Conservation (phyloP, 805 yeast species). For the Scheffersomyces coipomensis region DNA sequence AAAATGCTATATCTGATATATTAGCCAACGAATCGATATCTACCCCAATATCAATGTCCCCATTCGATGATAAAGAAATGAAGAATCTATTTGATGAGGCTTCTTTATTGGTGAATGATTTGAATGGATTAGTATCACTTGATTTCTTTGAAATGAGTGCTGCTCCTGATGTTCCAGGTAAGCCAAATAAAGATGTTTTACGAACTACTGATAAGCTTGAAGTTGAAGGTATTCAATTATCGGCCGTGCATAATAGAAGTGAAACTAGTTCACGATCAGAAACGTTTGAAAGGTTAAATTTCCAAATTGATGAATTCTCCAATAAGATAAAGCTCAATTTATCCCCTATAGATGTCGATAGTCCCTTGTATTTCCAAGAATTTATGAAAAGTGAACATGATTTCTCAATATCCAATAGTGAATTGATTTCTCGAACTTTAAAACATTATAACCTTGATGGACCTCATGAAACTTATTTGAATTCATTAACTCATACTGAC, state of each 20-base stretch:
- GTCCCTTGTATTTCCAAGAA: conserved; percentile 1
- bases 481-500: conserved; percentile 25
- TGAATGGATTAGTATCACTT: conserved; percentile 20
- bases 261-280: conserved; percentile 8
- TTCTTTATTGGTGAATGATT: conserved; percentile 29
- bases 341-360: not conserved
- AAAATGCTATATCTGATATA: conserved; percentile 13
- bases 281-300: conserved; percentile 15
- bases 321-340: conserved; percentile 1
- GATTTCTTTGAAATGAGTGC: conserved; percentile 6
- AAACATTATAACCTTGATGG: conserved; percentile 20
- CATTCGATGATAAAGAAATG: conserved; percentile 10
- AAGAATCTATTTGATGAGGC: conserved; percentile 32
- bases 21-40: not conserved
- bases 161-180: not conserved
- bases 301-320: conserved; percentile 18
- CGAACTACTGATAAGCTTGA: not conserved
- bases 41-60: not conserved
- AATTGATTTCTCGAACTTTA: conserved; percentile 24
- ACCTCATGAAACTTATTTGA: conserved; percentile 31
- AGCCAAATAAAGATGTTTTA: too few species aligned
- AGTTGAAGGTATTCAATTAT: not conserved
- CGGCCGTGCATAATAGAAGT: not conserved
- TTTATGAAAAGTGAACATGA: conserved; percentile 1
- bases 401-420: conserved; percentile 16